Conservation (phyloP, 129 eudicot genomes). For the Pittosporum tobira region DNA sequence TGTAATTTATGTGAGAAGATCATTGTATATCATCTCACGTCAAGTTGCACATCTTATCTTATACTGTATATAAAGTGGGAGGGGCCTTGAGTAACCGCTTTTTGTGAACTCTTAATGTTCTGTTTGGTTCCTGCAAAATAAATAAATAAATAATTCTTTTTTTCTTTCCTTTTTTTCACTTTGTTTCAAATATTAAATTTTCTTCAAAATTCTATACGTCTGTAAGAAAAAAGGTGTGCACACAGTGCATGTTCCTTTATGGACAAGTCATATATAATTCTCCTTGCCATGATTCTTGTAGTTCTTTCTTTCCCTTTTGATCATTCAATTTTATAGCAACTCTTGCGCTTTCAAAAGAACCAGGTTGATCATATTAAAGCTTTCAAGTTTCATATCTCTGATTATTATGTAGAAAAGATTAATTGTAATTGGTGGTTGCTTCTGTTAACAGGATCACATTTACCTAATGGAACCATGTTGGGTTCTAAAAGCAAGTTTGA, state of each 20-base stretch:
- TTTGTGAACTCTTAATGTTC: constrained; percentile 4
- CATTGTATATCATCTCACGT: neutral
- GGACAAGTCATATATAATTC: neutral
- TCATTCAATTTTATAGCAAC: neutral
- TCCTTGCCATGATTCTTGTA: too few species aligned
- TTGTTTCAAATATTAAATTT: too few species aligned
- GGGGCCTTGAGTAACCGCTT: constrained; percentile 7
- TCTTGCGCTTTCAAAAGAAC: neutral
- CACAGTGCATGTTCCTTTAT: constrained; percentile 32
- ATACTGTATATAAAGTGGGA: too few species aligned
- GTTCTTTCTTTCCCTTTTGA: neutral
- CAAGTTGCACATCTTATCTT: neutral
- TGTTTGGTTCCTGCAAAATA: constrained; percentile 44
- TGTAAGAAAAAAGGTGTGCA: constrained; percentile 47
- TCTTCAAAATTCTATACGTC: too few species aligned
- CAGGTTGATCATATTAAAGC: neutral
- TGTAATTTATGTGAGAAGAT: constrained; percentile 4
- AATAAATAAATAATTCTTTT: too few species aligned
- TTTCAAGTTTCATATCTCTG: neutral
- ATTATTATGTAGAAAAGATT: neutral
- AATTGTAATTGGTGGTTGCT: constrained; percentile 23
- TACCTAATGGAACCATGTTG: constrained; percentile 52
- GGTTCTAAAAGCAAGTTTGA: constrained; percentile 75
- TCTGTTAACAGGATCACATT: constrained; percentile 36
- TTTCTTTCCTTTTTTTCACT: too few species aligned